phyloP scores from a whole-genome alignment of 2,329 filamentous ascomycete species.

The Fusarium xylarioides region DNA sequence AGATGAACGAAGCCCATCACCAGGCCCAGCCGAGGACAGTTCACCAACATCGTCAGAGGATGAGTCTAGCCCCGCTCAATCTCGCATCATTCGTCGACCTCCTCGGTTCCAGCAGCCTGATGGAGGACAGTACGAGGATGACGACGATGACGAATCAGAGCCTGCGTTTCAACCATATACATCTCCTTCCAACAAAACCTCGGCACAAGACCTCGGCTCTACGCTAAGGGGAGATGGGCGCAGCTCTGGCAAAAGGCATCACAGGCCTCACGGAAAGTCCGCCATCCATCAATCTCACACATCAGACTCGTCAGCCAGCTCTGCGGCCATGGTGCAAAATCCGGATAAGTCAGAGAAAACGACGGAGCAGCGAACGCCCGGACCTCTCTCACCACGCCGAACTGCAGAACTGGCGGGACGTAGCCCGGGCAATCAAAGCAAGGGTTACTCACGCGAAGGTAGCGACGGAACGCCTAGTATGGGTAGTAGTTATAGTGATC shows the following conservation, averaged over 20 bases:
- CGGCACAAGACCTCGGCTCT: conserved; percentile 59
- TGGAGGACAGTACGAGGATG: conserved; percentile 52
- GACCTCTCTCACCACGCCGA: conserved; percentile 66
- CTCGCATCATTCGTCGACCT: conserved; percentile 67
- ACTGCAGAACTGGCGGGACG: conserved; percentile 66
- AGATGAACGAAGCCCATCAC: conserved; percentile 45
- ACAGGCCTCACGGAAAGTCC: conserved; percentile 45
- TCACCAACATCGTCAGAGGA: conserved; percentile 56
- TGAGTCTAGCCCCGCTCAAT: conserved; percentile 64
- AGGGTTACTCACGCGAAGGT: conserved; percentile 65
- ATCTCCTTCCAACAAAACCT: conserved; percentile 46
- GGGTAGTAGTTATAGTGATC: conserved; percentile 86
- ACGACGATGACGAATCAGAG: conserved; percentile 66
- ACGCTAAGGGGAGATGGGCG: conserved; percentile 60
- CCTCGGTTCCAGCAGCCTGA: conserved; percentile 59
- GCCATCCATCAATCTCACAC: conserved; percentile 61
- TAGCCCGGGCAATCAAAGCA: conserved; percentile 61
- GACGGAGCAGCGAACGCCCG: conserved; percentile 50
- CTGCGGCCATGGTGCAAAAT: conserved; percentile 52
- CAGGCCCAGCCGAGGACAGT: conserved; percentile 50
- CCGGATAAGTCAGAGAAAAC: conserved; percentile 40
- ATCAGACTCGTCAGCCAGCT: conserved; percentile 70
- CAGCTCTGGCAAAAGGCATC: conserved; percentile 45
- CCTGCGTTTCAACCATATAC: conserved; percentile 64
- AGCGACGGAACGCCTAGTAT: conserved; percentile 82